Evolutionary conservation across 75 land plant species (phyloP), one percentile per base, ranked within the genome.

Genomic region (Azolla pinnata): DNA sequence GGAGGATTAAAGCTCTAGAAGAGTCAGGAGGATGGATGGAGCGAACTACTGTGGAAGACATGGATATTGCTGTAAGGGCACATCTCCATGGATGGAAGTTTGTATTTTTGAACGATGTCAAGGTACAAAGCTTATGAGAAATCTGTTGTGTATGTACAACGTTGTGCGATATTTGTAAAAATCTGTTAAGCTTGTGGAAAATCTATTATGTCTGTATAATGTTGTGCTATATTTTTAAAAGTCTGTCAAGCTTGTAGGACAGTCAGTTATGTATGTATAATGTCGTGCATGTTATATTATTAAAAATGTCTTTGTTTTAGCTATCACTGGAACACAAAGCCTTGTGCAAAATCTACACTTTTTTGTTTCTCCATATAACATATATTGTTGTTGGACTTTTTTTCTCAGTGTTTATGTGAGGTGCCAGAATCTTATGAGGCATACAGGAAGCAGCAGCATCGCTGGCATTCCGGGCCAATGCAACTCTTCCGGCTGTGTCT

Each of bases 381-480:
- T 7, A 8, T 7, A 38, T 14, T 14, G 42, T 38, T 38, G 42
- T 38, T 38, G 42, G 42, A 38, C 7, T 38, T 38, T 53, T 63
- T 18, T 4, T 18, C 64, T 28, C 76, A 84, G 92, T 79, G 82
- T 50, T 78, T 76, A 0, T 88, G 93, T 57, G 93, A 88, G 64
- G 52, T 88, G 30, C 95, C 95, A 25, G 95, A 88, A 57, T 88
- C 95, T 18, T 88, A 88, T 58, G 95, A 88, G 69, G 90, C 95
- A 19, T 88, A 85, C 59, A 66, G 78, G 38, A 88, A 88, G 63
- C 90, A 88, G 59, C 95, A 88, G 47, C 95, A 88, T 50, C 56
- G 95, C 2, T 88, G 95, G 95, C 95, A 88, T 64, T 88, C 95
- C 2, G 95, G 95, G 9, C 95, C 95, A 16, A 88, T 88, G 95